Conservation (phyloP, 1,284 basidiomycete genomes). For the Tilletia horrida region DNA sequence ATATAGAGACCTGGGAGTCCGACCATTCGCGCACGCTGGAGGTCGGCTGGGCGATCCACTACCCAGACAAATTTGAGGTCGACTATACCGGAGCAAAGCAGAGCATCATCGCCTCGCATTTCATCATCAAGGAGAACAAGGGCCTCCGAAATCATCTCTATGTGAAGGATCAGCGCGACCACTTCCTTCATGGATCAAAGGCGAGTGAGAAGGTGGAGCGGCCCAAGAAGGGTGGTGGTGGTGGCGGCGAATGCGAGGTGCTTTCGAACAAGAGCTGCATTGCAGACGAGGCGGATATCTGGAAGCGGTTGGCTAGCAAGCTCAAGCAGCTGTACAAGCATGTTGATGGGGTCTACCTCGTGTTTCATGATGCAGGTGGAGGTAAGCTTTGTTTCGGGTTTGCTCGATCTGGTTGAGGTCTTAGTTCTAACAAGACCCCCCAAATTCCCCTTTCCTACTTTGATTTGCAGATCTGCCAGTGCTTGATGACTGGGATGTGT, state of each 20-base stretch:
- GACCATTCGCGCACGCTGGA: not conserved
- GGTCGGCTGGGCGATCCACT: not conserved
- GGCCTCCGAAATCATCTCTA: not conserved
- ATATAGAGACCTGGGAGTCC: not conserved
- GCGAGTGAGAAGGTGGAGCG: not conserved
- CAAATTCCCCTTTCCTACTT: not conserved
- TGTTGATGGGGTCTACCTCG: conserved; percentile 3
- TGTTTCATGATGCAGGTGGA: not conserved
- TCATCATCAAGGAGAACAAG: conserved; percentile 4
- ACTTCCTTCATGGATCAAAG: not conserved
- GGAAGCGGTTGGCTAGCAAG: not conserved
- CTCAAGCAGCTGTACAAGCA: not conserved
- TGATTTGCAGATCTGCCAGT: not conserved
- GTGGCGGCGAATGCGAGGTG: not conserved
- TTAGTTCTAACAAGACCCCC: not conserved
- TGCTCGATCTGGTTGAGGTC: no score
- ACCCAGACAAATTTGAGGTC: not conserved
- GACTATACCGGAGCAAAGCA: not conserved
- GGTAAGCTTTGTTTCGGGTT: not conserved
- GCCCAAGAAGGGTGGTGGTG: not conserved
- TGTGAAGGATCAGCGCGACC: not conserved
- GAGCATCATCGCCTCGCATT: conserved; percentile 2
- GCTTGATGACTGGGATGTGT: conserved; percentile 4
- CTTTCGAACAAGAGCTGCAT: not conserved
- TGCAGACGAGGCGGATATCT: not conserved